These are phyloP conservation scores for Jackrogersella minutella DNA, from an alignment of 495 filamentous ascomycete species.

Conservation along the genomic window DNA sequence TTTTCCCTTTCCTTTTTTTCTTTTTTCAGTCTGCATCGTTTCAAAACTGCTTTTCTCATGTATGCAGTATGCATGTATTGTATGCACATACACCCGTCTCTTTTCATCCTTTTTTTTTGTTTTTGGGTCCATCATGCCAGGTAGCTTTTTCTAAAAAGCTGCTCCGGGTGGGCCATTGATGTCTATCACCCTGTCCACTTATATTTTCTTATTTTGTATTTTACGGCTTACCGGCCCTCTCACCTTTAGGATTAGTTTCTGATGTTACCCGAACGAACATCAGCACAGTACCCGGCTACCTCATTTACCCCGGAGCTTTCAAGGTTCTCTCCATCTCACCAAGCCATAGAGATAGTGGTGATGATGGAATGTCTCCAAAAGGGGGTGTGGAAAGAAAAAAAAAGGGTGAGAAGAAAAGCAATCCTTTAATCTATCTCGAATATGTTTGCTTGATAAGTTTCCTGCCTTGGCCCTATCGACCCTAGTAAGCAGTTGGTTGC, in stretches of 20 bases:
- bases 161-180: slow-evolving; percentile 20
- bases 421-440: slow-evolving; percentile 31
- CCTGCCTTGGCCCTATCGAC: slow-evolving; percentile 19
- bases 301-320: slow-evolving; percentile 17
- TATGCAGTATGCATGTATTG: slow-evolving; percentile 26
- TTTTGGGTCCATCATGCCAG: slow-evolving; percentile 15
- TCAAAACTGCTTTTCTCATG: slow-evolving; percentile 30
- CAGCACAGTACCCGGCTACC: slow-evolving; percentile 19
- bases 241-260: slow-evolving; percentile 6
- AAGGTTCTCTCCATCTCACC: background rate
- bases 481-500: slow-evolving; percentile 39
- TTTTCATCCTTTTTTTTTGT: slow-evolving; percentile 22
- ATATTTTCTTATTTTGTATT: slow-evolving; percentile 23
- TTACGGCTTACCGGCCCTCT: slow-evolving; percentile 4
- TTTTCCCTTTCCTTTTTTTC: slow-evolving; percentile 13
- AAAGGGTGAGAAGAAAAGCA: slow-evolving; percentile 18
- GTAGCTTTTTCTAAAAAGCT: slow-evolving; percentile 1
- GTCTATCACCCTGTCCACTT: slow-evolving; percentile 18
- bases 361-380: slow-evolving; percentile 9
- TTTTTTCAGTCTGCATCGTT: slow-evolving; percentile 27
- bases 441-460: slow-evolving; percentile 31
- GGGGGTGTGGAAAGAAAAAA: slow-evolving; percentile 16
- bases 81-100: slow-evolving; percentile 33
- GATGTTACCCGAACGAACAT: slow-evolving; percentile 24
- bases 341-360: slow-evolving; percentile 1